Percentiles rank a stretch among this genome's conserved stretches.
Conservation (phyloP, 257 asterid species). For the Phtheirospermum japonicum region DNA sequence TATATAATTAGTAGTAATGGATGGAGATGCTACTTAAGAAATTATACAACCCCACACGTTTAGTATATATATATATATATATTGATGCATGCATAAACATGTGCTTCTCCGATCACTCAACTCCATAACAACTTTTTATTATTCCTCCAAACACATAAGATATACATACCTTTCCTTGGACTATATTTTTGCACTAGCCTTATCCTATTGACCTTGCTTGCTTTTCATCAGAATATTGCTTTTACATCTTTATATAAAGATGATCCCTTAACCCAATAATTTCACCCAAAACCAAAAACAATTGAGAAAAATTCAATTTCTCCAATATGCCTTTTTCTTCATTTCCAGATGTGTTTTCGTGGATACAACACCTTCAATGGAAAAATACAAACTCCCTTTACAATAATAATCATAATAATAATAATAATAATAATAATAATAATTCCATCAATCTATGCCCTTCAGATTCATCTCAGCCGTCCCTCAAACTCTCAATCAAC, state of each 20-base stretch:
- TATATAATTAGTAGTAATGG: slow-evolving; percentile 3
- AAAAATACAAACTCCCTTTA: slow-evolving; percentile 4
- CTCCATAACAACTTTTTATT: slow-evolving; percentile 20
- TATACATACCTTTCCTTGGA: not conserved
- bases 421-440: slow-evolving; percentile 14
- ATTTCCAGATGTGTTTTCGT: slow-evolving; percentile 57
- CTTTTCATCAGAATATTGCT: slow-evolving; percentile 23
- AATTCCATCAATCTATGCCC: slow-evolving; percentile 49
- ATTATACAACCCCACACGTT: slow-evolving; percentile 37
- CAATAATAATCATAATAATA: not conserved
- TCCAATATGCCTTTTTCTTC: slow-evolving; percentile 37
- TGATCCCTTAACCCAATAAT: not conserved
- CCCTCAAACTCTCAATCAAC: slow-evolving; percentile 59
- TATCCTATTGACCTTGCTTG: slow-evolving; percentile 20
- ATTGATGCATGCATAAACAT: slow-evolving; percentile 20
- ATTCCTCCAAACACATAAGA: slow-evolving; percentile 17
- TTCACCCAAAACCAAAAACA: not conserved
- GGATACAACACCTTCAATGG: slow-evolving; percentile 65
- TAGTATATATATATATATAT: slow-evolving; percentile 17
- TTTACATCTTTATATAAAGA: slow-evolving; percentile 30
- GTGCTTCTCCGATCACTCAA: slow-evolving; percentile 28
- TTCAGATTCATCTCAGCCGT: slow-evolving; percentile 49
- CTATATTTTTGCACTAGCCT: not conserved
- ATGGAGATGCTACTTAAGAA: slow-evolving; percentile 22
- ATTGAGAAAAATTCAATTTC: not conserved